Base-by-base conservation (phyloP, 495 filamentous ascomycete species). In the Neurospora sp. region DNA sequence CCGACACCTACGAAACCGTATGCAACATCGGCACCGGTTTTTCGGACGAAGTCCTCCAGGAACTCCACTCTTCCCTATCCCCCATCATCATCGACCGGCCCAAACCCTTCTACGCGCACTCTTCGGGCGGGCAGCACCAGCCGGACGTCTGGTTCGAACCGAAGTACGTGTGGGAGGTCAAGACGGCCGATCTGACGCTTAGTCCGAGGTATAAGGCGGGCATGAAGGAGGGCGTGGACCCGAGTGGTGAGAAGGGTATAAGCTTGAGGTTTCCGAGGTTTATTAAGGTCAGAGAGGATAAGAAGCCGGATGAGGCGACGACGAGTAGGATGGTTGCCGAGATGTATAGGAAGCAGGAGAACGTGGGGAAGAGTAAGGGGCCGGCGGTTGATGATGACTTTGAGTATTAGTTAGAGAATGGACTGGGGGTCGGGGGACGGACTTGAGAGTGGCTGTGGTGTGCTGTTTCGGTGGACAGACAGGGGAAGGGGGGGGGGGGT, bases 21-120 rank as follows among this genome's bases (percentile, higher is more conserved):
- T 99, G 96, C 87, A 99, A 99, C 79, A 98, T 99, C 75, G 96
- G 96, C 73, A 99, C 96, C 3, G 96, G 96, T 1, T 99, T 99
- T 82, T 95, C 91, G 4, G 96, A 99, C 82, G 91, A 87, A 3
- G 84, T 92, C 4, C 89, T 99, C 5, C 91, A 96, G 76, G 91
- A 94, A 68, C 84, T 98, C 11, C 90, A 99, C 83, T 82, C 84
- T 12, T 84, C 89, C 68, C 88, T 99, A 37, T 88, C 85, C 0
- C 84, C 88, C 5, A 85, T 92, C 68, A 87, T 90, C 74, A 99
- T 99, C 76, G 93, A 97, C 76, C 89, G 89, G 11, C 90, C 96
- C 2, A 98, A 98, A 74, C 96, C 96, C 2, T 99, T 97, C 82
- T 99, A 98, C 80, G 84, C 89, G 2, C 96, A 99, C 79, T 92